Conservation (phyloP, 768 basidiomycete genomes). For the Rhodotorula paludigena region DNA sequence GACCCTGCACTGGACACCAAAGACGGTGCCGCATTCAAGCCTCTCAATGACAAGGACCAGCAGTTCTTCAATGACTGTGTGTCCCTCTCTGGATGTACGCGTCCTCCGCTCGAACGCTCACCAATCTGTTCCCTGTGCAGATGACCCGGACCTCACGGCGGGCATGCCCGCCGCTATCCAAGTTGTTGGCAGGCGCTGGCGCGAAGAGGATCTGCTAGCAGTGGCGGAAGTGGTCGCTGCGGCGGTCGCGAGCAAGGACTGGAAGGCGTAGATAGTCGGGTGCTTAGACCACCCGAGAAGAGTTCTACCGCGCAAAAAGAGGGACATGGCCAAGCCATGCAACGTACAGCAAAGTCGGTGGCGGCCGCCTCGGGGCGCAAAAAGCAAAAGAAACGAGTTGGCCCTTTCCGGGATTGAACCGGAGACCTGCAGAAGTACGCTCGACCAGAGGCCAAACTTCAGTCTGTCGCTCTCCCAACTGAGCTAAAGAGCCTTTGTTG, state of each 20-base stretch:
- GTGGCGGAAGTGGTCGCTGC: neutral
- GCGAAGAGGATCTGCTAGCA: constrained; percentile 18
- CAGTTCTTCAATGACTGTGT: neutral
- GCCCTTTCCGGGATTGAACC: too few relatives aligned
- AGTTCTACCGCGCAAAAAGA: too few relatives aligned
- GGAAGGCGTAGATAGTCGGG: neutral
- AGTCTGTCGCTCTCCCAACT: too few relatives aligned
- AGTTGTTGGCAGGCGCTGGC: constrained; percentile 18
- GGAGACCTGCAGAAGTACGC: too few relatives aligned
- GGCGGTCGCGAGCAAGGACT: neutral
- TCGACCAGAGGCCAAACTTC: too few relatives aligned
- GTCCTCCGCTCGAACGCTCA: too few relatives aligned
- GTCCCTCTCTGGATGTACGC: neutral
- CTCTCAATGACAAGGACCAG: neutral
- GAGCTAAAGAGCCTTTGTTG: too few relatives aligned
- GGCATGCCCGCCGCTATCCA: constrained; percentile 2
- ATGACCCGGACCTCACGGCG: neutral
- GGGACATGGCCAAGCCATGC: too few relatives aligned
- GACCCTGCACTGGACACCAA: constrained; percentile 54
- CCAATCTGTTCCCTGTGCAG: neutral
- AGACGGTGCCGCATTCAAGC: neutral
- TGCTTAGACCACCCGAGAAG: too few relatives aligned
- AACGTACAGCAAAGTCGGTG: too few relatives aligned
- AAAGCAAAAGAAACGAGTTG: too few relatives aligned
- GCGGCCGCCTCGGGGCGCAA: too few relatives aligned